Evolutionary conservation across 164 flowering plant species (phyloP), one percentile per base, ranked within the genome.

Genomic region (Vitis labrusca): DNA sequence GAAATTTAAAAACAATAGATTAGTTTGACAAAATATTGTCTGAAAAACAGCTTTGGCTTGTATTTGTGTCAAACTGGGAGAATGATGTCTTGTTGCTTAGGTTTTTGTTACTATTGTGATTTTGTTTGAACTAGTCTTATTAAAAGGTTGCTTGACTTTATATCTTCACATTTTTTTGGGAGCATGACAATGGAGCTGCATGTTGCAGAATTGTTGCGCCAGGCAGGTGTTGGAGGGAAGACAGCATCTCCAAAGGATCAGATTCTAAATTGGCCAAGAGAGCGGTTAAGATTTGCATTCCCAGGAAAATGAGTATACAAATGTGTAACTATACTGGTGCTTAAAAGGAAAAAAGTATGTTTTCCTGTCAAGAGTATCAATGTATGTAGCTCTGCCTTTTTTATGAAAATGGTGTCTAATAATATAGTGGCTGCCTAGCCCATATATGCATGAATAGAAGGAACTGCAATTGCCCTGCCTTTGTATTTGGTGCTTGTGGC

Each of bases 231-330:
- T 17, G 84, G 77, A 50, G 80, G 78, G 23, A 88, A 81, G 71
- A 78, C 81, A 49, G 68, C 81, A 64, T 88, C 90, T 60, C 90
- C 90, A 19, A 83, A 80, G 57, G 87, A 88, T 65, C 76, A 67
- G 49, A 73, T 53, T 44, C 27, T 73, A 17, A 82, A 72, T 71
- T 74, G 81, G 52, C 77, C 69, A 52, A 82, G 81, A 79, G 85
- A 84, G 23, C 74, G 82, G 52, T 73, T 71, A 55, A 63, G 67
- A 59, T 77, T 79, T 74, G 80, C 83, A 58, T 87, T 87, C 69
- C 83, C 87, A 44, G 78, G 84, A 60, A 84, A 81, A 76, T 86
- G 77, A 82, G 72, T 69, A 61, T 67, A 67, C 3, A 54, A 61
- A 53, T 69, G 2, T 70, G 58, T 71, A 61, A 57, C 66, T 65